phyloP scores from a whole-genome alignment of 2,329 filamentous ascomycete genomes.

The Ilyonectria sp. region DNA sequence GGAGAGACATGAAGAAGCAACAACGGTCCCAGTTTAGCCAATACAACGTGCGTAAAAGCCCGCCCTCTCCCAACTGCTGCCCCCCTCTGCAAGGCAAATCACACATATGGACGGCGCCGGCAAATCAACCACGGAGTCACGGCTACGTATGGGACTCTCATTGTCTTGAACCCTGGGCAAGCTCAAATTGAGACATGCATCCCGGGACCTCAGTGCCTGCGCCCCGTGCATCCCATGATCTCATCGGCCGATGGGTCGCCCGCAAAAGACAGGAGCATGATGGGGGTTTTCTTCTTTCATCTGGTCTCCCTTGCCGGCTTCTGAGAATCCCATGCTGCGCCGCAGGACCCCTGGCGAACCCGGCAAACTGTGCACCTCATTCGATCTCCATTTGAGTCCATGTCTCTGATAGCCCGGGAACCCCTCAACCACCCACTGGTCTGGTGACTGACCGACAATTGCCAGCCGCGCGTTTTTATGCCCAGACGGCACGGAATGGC shows the following conservation, averaged over 20 bases:
- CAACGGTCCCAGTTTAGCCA: not conserved
- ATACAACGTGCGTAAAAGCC: not conserved
- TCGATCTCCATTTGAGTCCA: not conserved
- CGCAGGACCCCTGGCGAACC: not conserved
- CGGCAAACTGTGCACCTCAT: not conserved
- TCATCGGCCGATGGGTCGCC: not conserved
- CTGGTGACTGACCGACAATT: not conserved
- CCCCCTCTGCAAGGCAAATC: not conserved
- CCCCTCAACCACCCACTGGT: not conserved
- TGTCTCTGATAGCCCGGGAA: not conserved
- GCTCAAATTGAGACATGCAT: not conserved
- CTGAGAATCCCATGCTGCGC: not conserved
- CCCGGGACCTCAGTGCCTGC: not conserved
- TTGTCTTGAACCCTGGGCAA: not conserved
- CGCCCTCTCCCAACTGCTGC: not conserved
- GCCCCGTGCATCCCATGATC: not conserved
- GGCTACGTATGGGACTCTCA: not conserved
- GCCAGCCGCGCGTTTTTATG: not conserved
- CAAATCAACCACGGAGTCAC: not conserved
- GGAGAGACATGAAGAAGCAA: not conserved
- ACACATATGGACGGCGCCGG: not conserved
- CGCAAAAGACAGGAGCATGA: constrained; percentile 16
- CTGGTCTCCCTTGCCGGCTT: not conserved
- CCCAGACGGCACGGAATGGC: not conserved
- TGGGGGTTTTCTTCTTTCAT: constrained; percentile 6